Percentiles rank a stretch among this genome's conserved stretches.
Conservation (phyloP, 257 asterid species). For the Penstemon davidsonii region DNA sequence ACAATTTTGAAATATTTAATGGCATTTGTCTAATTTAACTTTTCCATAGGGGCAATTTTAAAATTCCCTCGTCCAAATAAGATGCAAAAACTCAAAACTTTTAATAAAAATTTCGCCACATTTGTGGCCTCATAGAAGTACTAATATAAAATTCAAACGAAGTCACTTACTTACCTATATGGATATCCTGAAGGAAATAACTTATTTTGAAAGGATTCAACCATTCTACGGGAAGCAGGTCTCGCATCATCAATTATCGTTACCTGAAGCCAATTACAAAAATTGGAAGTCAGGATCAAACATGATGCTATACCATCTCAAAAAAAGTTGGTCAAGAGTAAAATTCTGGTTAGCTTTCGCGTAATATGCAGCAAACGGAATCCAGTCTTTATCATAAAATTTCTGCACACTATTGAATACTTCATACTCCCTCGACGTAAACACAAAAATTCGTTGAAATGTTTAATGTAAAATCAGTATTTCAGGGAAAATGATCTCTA, state of each 20-base stretch:
- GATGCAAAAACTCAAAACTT: conserved; percentile 14
- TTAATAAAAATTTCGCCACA: neutral
- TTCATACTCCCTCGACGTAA: neutral
- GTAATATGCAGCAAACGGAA: neutral
- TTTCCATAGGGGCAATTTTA: no score
- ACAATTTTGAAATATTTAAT: no score
- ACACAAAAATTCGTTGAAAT: neutral
- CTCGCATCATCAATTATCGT: conserved; percentile 74
- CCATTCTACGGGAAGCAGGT: conserved; percentile 58
- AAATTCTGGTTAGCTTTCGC: neutral
- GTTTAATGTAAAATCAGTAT: no score
- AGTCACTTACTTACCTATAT: conserved; percentile 53
- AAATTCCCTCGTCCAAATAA: no score
- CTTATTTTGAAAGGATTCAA: conserved; percentile 71
- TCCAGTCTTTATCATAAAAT: neutral
- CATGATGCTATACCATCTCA: neutral
- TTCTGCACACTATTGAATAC: neutral
- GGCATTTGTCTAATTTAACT: no score
- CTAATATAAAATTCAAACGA: conserved; percentile 12
- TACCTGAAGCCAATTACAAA: conserved; percentile 50
- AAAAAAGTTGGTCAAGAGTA: neutral
- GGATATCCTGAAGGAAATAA: conserved; percentile 98
- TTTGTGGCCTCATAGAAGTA: conserved; percentile 12
- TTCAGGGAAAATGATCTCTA: no score
- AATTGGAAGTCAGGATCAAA: neutral